phyloP scores from a whole-genome alignment of 306 rosid species.

The Clitoria ternatea region DNA sequence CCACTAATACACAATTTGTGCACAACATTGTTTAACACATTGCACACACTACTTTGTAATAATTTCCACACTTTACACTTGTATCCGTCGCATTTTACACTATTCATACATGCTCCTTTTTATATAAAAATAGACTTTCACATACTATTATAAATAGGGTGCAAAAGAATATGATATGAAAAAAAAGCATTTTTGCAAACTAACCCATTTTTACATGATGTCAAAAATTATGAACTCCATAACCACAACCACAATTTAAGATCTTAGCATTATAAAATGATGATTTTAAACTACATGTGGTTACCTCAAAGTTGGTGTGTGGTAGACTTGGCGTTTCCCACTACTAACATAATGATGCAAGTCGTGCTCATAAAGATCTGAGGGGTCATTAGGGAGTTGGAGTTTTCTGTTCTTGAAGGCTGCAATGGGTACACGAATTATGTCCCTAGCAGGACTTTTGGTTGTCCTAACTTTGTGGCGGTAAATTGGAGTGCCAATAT shows the following conservation, averaged over 20 bases:
- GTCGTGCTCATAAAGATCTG: slow-evolving; percentile 55
- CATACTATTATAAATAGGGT: too few relatives aligned
- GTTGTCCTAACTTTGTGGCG: slow-evolving; percentile 62
- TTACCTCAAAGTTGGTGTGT: slow-evolving; percentile 73
- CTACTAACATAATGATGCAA: slow-evolving; percentile 39
- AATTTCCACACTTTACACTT: too few relatives aligned
- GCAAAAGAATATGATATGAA: neutral
- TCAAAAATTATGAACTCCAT: neutral
- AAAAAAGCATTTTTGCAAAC: neutral
- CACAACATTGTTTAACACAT: neutral
- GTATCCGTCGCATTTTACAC: too few relatives aligned
- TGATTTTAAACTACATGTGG: neutral
- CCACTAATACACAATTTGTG: neutral
- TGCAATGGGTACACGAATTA: slow-evolving; percentile 47
- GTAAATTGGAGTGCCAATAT: slow-evolving; percentile 68
- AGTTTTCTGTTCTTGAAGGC: slow-evolving; percentile 58
- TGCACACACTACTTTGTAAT: too few relatives aligned
- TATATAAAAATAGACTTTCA: too few relatives aligned
- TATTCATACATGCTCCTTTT: neutral
- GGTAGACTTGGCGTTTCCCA: slow-evolving; percentile 55
- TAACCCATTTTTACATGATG: neutral
- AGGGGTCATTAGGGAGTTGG: slow-evolving; percentile 53
- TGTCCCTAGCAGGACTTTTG: slow-evolving; percentile 57
- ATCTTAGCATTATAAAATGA: too few relatives aligned
- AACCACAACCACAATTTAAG: neutral